Evolutionary conservation across 106 monocot species (phyloP).

Genomic region (Vanilla planifolia): DNA sequence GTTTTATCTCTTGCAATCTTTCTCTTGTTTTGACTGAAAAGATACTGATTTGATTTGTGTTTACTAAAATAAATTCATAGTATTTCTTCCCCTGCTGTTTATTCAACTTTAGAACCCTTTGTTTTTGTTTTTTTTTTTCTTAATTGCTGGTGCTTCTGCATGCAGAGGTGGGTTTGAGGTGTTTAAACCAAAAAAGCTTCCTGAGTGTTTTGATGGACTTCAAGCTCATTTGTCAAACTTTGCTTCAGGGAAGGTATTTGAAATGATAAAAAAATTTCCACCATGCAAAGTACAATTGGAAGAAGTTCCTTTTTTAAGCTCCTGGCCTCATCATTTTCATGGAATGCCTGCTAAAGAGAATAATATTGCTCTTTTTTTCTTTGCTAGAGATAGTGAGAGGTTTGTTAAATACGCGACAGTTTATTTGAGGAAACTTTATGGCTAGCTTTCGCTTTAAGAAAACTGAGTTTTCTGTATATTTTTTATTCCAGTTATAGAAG

Average conservation of each 20-base stretch:
- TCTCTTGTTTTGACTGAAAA: background rate
- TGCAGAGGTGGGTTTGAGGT: constrained; percentile 86
- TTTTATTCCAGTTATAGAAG: constrained; percentile 58
- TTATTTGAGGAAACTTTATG: background rate
- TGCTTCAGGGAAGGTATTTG: constrained; percentile 60
- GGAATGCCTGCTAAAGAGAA: constrained; percentile 46
- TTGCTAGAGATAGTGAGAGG: constrained; percentile 84
- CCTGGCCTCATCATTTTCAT: constrained; percentile 63
- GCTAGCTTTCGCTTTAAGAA: background rate
- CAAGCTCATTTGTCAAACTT: constrained; percentile 82
- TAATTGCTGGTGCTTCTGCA: background rate
- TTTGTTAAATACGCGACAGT: constrained; percentile 8
- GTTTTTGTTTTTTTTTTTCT: constrained; percentile 5
- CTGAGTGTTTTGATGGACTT: constrained; percentile 51
- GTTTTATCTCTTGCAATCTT: constrained; percentile 11
- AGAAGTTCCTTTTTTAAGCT: constrained; percentile 50
- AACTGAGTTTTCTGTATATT: background rate
- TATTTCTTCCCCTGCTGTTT: background rate
- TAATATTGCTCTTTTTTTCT: constrained; percentile 92
- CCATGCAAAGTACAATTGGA: constrained; percentile 62
- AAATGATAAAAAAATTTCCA: constrained; percentile 42
- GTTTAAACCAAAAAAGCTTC: constrained; percentile 28
- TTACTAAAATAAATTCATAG: background rate
- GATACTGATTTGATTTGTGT: background rate
- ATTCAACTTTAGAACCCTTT: background rate